These are phyloP conservation scores for Phytophthora tubulina DNA, from an alignment of 352 stramenopile genomes.

Conservation along the genomic window DNA sequence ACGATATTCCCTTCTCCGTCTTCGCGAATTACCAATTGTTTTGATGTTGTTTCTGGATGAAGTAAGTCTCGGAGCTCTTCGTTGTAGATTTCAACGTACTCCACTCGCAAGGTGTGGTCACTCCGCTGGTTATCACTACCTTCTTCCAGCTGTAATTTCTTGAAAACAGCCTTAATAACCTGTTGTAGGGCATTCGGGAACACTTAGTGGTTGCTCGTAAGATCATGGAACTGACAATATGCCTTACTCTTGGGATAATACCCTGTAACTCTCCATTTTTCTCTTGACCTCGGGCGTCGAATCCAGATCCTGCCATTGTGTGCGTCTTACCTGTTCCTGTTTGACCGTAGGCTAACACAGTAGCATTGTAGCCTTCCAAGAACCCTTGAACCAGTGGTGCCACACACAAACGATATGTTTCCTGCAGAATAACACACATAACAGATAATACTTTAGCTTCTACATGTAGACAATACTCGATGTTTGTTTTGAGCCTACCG, in stretches of 20 bases:
- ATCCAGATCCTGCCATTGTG: constrained; percentile 91
- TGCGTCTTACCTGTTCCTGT: constrained; percentile 96
- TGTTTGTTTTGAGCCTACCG: constrained; percentile 34
- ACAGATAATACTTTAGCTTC: neutral
- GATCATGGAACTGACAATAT: neutral
- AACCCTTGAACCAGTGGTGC: constrained; percentile 79
- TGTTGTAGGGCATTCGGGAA: constrained; percentile 12
- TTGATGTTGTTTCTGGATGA: constrained; percentile 78
- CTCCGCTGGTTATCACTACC: constrained; percentile 40
- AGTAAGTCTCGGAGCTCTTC: constrained; percentile 97
- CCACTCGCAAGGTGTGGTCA: constrained; percentile 93
- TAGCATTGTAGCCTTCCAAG: constrained; percentile 86
- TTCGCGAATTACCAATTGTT: constrained; percentile 86
- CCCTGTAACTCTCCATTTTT: constrained; percentile 71
- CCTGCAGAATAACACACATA: constrained; percentile 29
- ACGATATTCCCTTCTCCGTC: constrained; percentile 84
- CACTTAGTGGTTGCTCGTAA: constrained; percentile 1
- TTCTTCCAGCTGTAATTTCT: constrained; percentile 59
- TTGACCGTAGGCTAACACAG: constrained; percentile 86
- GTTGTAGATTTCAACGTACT: constrained; percentile 99
- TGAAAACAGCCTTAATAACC: constrained; percentile 82
- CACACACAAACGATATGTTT: constrained; percentile 80
- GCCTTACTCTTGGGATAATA: constrained; percentile 87
- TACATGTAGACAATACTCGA: neutral
- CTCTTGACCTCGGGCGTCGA: constrained; percentile 59